Base-by-base conservation (phyloP, 768 basidiomycete genomes). In the Tulasnella sp. region DNA sequence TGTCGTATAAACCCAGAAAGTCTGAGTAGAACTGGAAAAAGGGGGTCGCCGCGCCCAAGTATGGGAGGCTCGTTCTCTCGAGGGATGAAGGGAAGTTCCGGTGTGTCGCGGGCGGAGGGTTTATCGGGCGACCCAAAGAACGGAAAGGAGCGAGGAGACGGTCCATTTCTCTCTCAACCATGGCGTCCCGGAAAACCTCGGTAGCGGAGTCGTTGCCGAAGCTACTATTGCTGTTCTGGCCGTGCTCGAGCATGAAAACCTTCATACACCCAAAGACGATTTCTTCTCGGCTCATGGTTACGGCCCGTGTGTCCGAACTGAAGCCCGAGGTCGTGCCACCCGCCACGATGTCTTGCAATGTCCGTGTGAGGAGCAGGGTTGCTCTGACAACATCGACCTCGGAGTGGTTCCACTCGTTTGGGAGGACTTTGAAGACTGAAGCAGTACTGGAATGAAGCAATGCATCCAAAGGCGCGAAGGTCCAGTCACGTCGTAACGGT, bases 1-100 rank as follows among this genome's bases (percentile, higher is more conserved):
- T 90, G 83, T 95, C 94, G 85, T 97, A 99, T n/a, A 98, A 86
- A 1, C 90, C 91, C 78, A 97, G 88, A 83, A 98, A 92, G 85
- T 98, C 96, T 19, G 93, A 93, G 86, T 96, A 99, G 83, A 93
- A 95, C 84, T 97, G 96, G 87, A 91, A 98, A 87, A 98, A 98
- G 0, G 96, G 95, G 0, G 91, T 91, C 6, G 86, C 85, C 0
- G 87, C 81, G 0, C 92, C 91, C n/a, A 95, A 89, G 84, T 92
- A 91, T 36, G 86, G 86, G 18, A 83, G 80, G 2, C 93, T 88
- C 2, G 89, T 90, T 8, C 85, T 82, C 81, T 94, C 93, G 77
- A 94, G 84, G 58, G 82, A 77, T 12, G 75, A 44, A 21, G 6
- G 46, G 31, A 9, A 52, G 44, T 38, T 62, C 38, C 39, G n/a